Evolutionary conservation across 257 asterid species (phyloP).

Genomic region (Solanum peruvianum): DNA sequence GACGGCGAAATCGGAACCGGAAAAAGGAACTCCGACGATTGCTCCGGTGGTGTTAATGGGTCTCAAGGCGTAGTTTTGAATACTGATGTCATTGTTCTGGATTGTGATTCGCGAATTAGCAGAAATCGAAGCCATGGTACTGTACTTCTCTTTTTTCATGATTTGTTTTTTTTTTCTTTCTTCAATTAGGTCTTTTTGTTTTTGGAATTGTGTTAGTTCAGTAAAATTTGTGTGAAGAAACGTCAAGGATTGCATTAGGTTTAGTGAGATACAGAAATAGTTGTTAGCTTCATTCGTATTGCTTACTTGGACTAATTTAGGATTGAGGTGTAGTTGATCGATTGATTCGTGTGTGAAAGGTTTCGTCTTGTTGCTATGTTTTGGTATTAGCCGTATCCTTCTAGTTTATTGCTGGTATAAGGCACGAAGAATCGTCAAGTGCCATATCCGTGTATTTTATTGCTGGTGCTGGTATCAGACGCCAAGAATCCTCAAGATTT

Average conservation of each 20-base stretch:
- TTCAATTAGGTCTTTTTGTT: not conserved
- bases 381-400: not conserved
- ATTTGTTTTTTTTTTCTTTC: not conserved
- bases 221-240: not conserved
- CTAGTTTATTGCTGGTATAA: not conserved
- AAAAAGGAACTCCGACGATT: not conserved
- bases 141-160: not conserved
- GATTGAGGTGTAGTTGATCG: not conserved
- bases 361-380: not conserved
- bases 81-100: constrained; percentile 22
- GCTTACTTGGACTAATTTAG: not conserved
- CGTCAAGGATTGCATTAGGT: not conserved
- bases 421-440: not conserved
- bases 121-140: constrained; percentile 34
- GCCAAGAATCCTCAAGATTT: not conserved
- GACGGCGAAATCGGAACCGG: not conserved
- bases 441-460: not conserved
- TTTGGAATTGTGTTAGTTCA: not conserved
- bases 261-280: not conserved
- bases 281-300: not conserved
- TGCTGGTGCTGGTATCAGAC: not conserved
- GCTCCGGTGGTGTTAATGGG: not conserved
- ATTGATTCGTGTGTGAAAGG: not conserved
- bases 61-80: not conserved
- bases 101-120: constrained; percentile 22